Conservation (phyloP, 148 eudicot species). For the Diospyros kaki region DNA sequence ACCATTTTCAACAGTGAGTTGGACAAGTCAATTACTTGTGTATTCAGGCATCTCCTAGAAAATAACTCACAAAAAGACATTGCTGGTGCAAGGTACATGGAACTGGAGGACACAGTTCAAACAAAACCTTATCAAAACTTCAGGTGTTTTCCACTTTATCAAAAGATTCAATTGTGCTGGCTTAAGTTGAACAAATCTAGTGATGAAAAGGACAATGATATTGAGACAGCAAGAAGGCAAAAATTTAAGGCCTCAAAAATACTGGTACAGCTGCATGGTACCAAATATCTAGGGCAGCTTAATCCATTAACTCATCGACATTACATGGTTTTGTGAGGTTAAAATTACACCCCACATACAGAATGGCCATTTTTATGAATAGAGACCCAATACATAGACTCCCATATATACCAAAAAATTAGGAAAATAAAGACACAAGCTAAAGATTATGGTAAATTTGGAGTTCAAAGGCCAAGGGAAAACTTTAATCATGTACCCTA, state of each 20-base stretch:
- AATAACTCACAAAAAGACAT: not conserved
- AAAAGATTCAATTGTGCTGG: not conserved
- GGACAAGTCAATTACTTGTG: not conserved
- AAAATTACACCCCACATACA: too few species aligned
- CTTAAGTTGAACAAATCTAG: not conserved
- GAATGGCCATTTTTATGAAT: too few species aligned
- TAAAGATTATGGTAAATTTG: not conserved
- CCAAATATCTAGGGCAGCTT: too few species aligned
- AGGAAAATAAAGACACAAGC: not conserved
- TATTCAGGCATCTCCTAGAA: not conserved
- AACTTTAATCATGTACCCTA: conserved; percentile 45
- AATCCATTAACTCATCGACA: too few species aligned
- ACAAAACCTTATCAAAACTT: too few species aligned
- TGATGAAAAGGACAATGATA: not conserved
- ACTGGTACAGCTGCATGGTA: too few species aligned
- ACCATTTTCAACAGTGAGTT: conserved; percentile 7
- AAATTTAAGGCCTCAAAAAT: too few species aligned
- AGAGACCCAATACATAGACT: too few species aligned
- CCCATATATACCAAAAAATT: not conserved
- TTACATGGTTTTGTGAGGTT: too few species aligned
- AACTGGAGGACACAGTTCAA: not conserved
- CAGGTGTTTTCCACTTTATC: not conserved
- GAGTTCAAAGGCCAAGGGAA: not conserved
- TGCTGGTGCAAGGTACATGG: not conserved
- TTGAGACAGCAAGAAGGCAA: not conserved